These are phyloP conservation scores for Paramecium pentaurelia DNA, from an alignment of 73 alveolate genomes.

Conservation along the genomic window DNA sequence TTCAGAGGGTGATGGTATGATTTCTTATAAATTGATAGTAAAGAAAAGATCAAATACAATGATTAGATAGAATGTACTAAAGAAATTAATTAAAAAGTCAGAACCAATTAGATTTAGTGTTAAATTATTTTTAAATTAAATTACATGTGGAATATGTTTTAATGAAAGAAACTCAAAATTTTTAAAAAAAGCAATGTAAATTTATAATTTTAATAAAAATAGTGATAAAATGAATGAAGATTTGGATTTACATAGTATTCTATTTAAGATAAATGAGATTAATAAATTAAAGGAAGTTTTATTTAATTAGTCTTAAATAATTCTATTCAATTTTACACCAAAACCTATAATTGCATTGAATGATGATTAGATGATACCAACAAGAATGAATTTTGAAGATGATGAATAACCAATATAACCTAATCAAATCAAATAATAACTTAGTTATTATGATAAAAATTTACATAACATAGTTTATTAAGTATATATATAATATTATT, in stretches of 20 bases:
- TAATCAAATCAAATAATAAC: background rate
- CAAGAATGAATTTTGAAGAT: conserved; percentile 26
- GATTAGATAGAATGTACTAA: background rate
- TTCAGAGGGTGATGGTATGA: background rate
- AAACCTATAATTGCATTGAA: conserved; percentile 6
- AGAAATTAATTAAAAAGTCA: background rate
- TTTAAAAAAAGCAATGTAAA: conserved; percentile 14
- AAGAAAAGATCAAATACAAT: background rate
- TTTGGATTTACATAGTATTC: background rate
- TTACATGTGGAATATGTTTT: background rate
- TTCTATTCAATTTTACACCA: background rate
- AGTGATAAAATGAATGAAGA: conserved; percentile 34
- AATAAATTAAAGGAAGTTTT: background rate
- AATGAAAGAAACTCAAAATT: background rate
- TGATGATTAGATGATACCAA: conserved; percentile 9
- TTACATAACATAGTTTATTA: background rate
- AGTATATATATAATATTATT: background rate
- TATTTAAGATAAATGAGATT: background rate
- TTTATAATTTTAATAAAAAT: background rate
- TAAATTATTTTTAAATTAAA: background rate
- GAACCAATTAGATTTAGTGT: background rate
- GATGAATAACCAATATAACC: background rate
- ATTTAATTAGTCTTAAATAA: background rate
- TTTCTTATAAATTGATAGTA: background rate
- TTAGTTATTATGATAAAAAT: background rate